Conservation (phyloP, 176 grass and related monocot genomes). For the Pontederia crassipes region DNA sequence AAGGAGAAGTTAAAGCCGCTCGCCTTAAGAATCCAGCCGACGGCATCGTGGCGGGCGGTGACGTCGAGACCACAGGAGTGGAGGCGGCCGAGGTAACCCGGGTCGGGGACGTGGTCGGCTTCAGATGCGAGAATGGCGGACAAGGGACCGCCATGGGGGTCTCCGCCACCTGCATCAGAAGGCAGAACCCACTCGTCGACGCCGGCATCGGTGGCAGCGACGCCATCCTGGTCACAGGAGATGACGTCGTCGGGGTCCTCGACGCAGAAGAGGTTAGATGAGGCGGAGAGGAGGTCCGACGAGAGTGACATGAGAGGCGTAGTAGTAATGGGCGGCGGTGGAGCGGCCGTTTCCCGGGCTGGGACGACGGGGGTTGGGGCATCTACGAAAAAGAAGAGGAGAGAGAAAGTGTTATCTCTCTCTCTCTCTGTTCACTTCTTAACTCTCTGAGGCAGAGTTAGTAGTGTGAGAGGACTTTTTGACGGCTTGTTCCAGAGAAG, state of each 20-base stretch:
- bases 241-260: constrained; percentile 29
- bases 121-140: constrained; percentile 23
- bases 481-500: too few species aligned
- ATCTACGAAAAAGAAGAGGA: constrained; percentile 22
- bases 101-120: constrained; percentile 20
- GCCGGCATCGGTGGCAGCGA: not conserved
- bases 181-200: constrained; percentile 9
- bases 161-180: not conserved
- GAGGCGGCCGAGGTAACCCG: constrained; percentile 31
- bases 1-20: not conserved
- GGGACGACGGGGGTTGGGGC: constrained; percentile 11
- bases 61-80: constrained; percentile 19
- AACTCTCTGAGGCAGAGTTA: not conserved
- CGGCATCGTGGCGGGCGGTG: constrained; percentile 26
- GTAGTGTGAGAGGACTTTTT: constrained; percentile 20
- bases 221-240: constrained; percentile 12
- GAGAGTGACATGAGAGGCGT: not conserved
- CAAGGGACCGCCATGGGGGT: not conserved
- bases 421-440: not conserved
- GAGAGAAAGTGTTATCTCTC: constrained; percentile 19
- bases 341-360: not conserved
- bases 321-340: not conserved
- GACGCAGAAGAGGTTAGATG: constrained; percentile 30
- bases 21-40: constrained; percentile 38
- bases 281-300: constrained; percentile 5